phyloP scores from a whole-genome alignment of 257 asterid species.

The Fraxinus excelsior region DNA sequence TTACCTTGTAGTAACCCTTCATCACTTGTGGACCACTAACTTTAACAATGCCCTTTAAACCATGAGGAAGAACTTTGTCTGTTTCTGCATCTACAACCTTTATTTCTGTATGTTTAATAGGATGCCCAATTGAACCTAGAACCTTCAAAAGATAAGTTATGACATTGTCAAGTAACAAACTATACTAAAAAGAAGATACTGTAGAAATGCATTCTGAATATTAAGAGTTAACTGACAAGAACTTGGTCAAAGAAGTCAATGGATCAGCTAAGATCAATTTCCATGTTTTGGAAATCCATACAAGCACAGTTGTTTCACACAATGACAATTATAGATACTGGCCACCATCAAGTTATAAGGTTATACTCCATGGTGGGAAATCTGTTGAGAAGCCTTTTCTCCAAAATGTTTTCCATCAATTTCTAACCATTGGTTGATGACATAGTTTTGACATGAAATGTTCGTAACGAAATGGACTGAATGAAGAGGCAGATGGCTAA shows the following conservation, averaged over 20 bases:
- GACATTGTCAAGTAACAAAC: constrained; percentile 27
- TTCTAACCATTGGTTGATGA: neutral
- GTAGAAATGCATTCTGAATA: constrained; percentile 19
- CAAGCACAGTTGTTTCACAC: constrained; percentile 2
- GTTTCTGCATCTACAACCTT: constrained; percentile 80
- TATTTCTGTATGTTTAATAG: constrained; percentile 69
- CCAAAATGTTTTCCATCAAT: neutral
- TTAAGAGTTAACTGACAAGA: neutral
- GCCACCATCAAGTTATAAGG: neutral
- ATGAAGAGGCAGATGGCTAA: neutral
- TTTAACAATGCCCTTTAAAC: constrained; percentile 82
- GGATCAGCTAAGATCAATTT: neutral
- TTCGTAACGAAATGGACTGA: neutral
- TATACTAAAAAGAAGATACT: constrained; percentile 19
- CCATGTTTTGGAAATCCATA: constrained; percentile 7
- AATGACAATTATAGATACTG: neutral
- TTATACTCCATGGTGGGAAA: neutral
- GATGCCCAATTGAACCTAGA: constrained; percentile 87
- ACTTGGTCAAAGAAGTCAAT: neutral
- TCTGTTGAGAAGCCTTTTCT: neutral
- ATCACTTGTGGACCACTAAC: constrained; percentile 88
- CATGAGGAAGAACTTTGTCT: constrained; percentile 56
- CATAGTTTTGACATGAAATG: neutral
- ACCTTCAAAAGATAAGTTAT: constrained; percentile 56
- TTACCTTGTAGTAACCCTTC: constrained; percentile 91